Percentiles rank a stretch among this genome's conserved stretches.
phyloP scores from a whole-genome alignment of 495 filamentous ascomycete species.

The Hypomontagnella submonticulosa region DNA sequence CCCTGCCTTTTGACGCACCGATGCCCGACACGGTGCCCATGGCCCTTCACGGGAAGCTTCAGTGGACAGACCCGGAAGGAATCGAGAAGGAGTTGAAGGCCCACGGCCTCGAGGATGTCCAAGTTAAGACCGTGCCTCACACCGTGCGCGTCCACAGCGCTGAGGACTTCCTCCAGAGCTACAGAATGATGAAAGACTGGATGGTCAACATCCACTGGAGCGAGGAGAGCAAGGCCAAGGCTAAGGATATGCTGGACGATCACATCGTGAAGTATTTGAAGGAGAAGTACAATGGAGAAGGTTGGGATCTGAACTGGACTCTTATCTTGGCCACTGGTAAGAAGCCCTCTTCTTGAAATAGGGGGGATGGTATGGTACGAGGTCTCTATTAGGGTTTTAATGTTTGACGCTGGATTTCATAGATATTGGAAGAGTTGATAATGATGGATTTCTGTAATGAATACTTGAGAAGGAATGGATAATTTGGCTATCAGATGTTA shows the following conservation, averaged over 20 bases:
- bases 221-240: conserved; percentile 52
- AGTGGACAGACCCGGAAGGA: conserved; percentile 53
- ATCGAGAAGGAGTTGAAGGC: conserved; percentile 46
- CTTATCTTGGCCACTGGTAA: conserved; percentile 48
- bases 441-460: too few species aligned
- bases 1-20: conserved; percentile 54
- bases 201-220: conserved; percentile 51
- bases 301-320: conserved; percentile 53
- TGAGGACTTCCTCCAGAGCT: conserved; percentile 46
- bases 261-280: conserved; percentile 49
- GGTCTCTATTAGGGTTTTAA: too few species aligned
- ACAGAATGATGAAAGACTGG: conserved; percentile 53
- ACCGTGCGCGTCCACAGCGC: conserved; percentile 44
- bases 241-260: conserved; percentile 47
- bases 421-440: too few species aligned
- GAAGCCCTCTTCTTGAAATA: conserved; percentile 31
- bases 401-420: too few species aligned
- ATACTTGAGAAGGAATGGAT: too few species aligned
- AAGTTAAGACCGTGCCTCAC: conserved; percentile 46
- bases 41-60: conserved; percentile 48
- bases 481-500: too few species aligned
- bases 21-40: conserved; percentile 39
- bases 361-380: neutral
- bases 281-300: conserved; percentile 49
- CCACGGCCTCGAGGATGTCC: conserved; percentile 50